A percentile compares a stretch with the other conserved stretches of the same genome.
These are phyloP conservation scores for Pyrenophora seminiperda DNA, from an alignment of 2,329 filamentous ascomycete genomes.

Conservation along the genomic window DNA sequence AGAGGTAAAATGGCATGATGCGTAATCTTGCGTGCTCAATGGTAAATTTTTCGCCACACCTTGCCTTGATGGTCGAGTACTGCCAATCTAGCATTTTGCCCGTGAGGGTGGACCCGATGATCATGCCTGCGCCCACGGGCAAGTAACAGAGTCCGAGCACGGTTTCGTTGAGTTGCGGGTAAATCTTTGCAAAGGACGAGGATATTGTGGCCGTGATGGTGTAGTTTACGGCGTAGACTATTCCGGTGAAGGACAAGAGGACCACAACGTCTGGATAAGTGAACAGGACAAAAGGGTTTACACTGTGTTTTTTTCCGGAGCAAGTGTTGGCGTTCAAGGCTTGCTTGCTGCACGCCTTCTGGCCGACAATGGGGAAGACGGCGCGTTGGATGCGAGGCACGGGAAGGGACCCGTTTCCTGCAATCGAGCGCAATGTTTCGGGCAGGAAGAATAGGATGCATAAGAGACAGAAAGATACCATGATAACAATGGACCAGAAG, in stretches of 20 bases:
- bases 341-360: slow-evolving; percentile 24
- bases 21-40: slow-evolving; percentile 36
- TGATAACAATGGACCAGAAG: slow-evolving; percentile 50
- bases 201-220: slow-evolving; percentile 41
- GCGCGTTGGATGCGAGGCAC: slow-evolving; percentile 28
- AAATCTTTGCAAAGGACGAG: slow-evolving; percentile 31
- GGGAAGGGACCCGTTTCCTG: slow-evolving; percentile 45
- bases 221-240: slow-evolving; percentile 40
- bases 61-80: slow-evolving; percentile 50
- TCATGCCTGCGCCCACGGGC: slow-evolving; percentile 61
- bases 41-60: slow-evolving; percentile 27
- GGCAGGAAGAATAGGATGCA: slow-evolving; percentile 47
- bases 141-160: slow-evolving; percentile 53
- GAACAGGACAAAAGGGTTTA: slow-evolving; percentile 37
- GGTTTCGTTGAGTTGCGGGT: slow-evolving; percentile 32
- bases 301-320: slow-evolving; percentile 25
- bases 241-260: slow-evolving; percentile 46
- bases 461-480: slow-evolving; percentile 45
- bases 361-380: slow-evolving; percentile 31
- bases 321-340: slow-evolving; percentile 15
- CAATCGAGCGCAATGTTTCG: slow-evolving; percentile 51
- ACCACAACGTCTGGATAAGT: slow-evolving; percentile 49
- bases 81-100: slow-evolving; percentile 60
- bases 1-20: slow-evolving; percentile 36
- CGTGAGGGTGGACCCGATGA: slow-evolving; percentile 58